Evolutionary conservation across 2,329 filamentous ascomycete genomes (phyloP), one percentile per base, ranked within the genome.

Genomic region (Lasiodiplodia gonubiensis): DNA sequence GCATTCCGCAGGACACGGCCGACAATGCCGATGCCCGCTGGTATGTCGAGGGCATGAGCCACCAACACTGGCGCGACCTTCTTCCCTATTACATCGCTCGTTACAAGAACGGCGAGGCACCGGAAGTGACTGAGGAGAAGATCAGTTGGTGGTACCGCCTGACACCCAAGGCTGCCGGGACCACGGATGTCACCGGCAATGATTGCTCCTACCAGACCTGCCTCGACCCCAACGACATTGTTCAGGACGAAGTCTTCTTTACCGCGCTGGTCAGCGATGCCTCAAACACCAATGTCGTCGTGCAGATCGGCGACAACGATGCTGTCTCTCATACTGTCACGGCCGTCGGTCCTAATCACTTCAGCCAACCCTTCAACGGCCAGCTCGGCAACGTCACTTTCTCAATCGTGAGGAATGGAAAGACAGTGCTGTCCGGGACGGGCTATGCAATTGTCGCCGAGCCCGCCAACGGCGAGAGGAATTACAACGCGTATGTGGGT

Each of bases 1-100:
- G 81, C 49, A 80, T 85, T 10, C 82, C 83, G 2, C 71, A 78
- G 2, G 85, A 84, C 3, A 81, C 85, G 7, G 25, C 8, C 3
- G 21, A 7, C 42, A 79, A 77, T 64, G 75, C 79, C 67, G 86
- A 86, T 70, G 83, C 85, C 3, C 80, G 78, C 64, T 75, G 78
- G 69, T 88, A 86, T 70, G 84, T 82, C 53, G 68, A 79, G 25
- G 77, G 79, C 68, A 80, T 83, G 74, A 80, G 82, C 4, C 86
- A 88, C 73, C 81, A 84, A 37, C 81, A 77, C 42, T 87, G 84
- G 81, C 80, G 82, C 27, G 79, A 79, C 37, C 72, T 83, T 7
- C 74, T 86, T 1, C 84, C 85, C 2, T 84, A 82, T 69, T 82
- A 83, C 72, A 85, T 86, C 70, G 75, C 78, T 18, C 80, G 80